Conservation (phyloP, 768 basidiomycete genomes). For the Suillus clintonianus region DNA sequence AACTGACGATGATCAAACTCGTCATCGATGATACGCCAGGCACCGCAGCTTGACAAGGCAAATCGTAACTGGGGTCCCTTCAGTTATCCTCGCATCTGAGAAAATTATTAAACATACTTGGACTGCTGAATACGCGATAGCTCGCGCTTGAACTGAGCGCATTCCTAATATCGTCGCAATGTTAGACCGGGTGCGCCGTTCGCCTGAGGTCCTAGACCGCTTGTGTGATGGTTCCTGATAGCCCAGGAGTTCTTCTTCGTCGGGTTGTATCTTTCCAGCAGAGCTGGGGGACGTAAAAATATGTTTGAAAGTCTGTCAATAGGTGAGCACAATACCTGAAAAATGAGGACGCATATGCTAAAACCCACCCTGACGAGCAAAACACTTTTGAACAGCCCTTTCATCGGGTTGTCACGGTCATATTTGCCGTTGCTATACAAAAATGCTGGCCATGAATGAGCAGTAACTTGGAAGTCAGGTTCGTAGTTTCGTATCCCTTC, state of each 20-base stretch:
- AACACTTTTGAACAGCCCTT: conserved; percentile 17
- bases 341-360: too few species aligned
- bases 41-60: conserved; percentile 8
- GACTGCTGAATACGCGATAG: conserved; percentile 25
- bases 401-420: conserved; percentile 11
- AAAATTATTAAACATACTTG: conserved; percentile 15
- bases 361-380: conserved; percentile 17
- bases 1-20: conserved; percentile 14
- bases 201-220: not conserved
- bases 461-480: not conserved
- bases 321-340: not conserved
- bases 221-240: not conserved
- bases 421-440: conserved; percentile 14
- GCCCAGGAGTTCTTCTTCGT: not conserved
- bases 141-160: conserved; percentile 13
- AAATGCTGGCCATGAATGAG: conserved; percentile 1
- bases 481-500: not conserved
- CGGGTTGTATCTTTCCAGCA: not conserved
- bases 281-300: conserved; percentile 24
- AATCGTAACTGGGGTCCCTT: conserved; percentile 11
- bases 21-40: conserved; percentile 9
- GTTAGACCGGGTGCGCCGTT: conserved; percentile 9
- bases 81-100: not conserved
- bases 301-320: conserved; percentile 13
- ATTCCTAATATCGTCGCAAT: conserved; percentile 10